Conservation (phyloP, 2,329 filamentous ascomycete species). For the Chaetoscypha palmicola region DNA sequence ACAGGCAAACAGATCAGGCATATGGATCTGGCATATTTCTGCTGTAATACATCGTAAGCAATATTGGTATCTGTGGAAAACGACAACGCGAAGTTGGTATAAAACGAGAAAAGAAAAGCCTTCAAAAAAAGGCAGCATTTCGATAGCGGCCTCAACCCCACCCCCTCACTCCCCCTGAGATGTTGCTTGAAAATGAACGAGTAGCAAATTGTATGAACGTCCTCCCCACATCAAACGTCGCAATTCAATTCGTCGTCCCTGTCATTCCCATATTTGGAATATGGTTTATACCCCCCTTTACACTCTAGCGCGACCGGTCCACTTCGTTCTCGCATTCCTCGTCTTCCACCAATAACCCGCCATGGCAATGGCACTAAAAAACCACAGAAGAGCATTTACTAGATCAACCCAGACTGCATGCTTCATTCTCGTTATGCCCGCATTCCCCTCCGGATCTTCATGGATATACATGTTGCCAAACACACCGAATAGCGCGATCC, state of each 20-base stretch:
- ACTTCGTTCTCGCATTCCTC: conserved; percentile 45
- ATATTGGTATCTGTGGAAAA: not conserved
- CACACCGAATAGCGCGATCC: conserved; percentile 74
- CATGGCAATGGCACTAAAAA: conserved; percentile 51
- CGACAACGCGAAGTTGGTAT: not conserved
- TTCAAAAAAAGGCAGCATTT: no score
- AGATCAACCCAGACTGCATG: conserved; percentile 80
- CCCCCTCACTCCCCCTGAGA: no score
- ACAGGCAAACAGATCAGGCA: no score
- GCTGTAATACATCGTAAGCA: not conserved
- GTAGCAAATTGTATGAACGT: not conserved
- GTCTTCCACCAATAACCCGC: conserved; percentile 52
- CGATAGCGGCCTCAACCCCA: no score
- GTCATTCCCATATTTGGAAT: no score
- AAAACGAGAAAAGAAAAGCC: not conserved
- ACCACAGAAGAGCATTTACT: conserved; percentile 68
- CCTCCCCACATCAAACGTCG: not conserved
- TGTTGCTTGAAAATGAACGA: no score
- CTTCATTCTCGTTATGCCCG: conserved; percentile 68
- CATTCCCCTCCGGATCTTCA: conserved; percentile 56
- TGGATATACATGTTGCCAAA: conserved; percentile 76
- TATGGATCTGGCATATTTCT: no score
- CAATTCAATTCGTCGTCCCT: no score
- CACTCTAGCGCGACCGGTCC: conserved; percentile 53
- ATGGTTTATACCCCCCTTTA: no score